Conservation (phyloP, 257 asterid species). For the Solanum medicagineum region DNA sequence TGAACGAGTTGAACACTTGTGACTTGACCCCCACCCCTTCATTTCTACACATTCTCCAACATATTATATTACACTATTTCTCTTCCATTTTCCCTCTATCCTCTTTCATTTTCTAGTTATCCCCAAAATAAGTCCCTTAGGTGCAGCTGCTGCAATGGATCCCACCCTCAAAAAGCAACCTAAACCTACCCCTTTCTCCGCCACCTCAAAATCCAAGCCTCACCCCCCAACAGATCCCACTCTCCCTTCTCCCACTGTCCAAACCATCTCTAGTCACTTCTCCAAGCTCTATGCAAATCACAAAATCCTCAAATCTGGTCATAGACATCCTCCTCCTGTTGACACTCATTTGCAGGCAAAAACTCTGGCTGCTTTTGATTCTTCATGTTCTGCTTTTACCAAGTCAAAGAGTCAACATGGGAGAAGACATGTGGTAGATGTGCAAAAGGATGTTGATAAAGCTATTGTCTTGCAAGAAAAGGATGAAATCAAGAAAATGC, state of each 20-base stretch:
- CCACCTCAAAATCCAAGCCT: slow-evolving; percentile 12
- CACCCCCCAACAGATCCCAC: slow-evolving; percentile 53
- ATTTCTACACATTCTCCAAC: background rate
- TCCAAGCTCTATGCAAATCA: slow-evolving; percentile 52
- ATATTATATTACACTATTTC: background rate
- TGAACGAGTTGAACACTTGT: background rate
- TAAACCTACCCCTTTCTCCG: slow-evolving; percentile 22
- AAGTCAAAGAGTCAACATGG: slow-evolving; percentile 58
- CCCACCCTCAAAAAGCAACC: slow-evolving; percentile 40
- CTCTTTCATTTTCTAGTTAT: background rate
- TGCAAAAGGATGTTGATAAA: slow-evolving; percentile 10
- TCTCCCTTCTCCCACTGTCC: slow-evolving; percentile 41
- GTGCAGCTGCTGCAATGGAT: slow-evolving; percentile 28
- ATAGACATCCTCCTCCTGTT: slow-evolving; percentile 11
- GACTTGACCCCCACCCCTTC: background rate
- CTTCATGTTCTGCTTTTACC: slow-evolving; percentile 42
- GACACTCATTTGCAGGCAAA: slow-evolving; percentile 20
- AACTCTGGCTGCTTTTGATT: slow-evolving; percentile 10
- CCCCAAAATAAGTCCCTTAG: background rate
- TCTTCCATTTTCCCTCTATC: background rate
- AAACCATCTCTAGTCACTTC: slow-evolving; percentile 61
- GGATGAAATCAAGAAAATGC: slow-evolving; percentile 17
- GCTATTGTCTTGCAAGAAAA: slow-evolving; percentile 6
- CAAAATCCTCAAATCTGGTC: slow-evolving; percentile 18
- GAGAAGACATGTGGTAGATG: slow-evolving; percentile 15